Evolutionary conservation across 768 basidiomycete species (phyloP).

Genomic region (Saitozyma sp.): DNA sequence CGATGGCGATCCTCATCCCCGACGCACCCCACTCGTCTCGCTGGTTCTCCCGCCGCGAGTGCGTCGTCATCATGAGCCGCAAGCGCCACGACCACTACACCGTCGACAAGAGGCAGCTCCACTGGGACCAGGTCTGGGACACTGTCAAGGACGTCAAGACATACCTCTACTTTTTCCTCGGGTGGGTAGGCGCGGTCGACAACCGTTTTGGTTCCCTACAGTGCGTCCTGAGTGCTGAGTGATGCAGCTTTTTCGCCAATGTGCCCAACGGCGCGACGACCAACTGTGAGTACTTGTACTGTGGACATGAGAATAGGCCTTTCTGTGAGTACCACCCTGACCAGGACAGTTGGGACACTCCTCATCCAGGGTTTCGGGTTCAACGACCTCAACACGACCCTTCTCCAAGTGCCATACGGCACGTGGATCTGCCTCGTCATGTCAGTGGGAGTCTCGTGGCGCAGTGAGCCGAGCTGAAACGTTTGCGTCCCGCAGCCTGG

Average conservation of each 20-base stretch:
- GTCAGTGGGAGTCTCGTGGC: background rate
- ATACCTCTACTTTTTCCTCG: conserved; percentile 50
- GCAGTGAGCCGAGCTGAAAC: background rate
- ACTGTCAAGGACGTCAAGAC: conserved; percentile 41
- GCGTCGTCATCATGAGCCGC: conserved; percentile 45
- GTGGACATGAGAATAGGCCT: background rate
- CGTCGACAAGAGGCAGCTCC: conserved; percentile 43
- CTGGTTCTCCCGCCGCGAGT: conserved; percentile 45
- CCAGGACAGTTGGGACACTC: conserved; percentile 25
- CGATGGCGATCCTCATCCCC: conserved; percentile 44
- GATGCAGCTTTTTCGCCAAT: conserved; percentile 35
- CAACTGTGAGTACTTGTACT: conserved; percentile 17
- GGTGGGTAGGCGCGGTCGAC: background rate
- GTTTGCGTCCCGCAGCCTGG: background rate
- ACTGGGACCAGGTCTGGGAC: conserved; percentile 40
- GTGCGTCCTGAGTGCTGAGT: too few relatives aligned
- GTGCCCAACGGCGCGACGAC: conserved; percentile 44
- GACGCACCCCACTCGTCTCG: conserved; percentile 41
- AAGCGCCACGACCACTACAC: conserved; percentile 49
- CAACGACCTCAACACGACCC: conserved; percentile 23
- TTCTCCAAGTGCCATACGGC: conserved; percentile 41
- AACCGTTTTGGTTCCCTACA: too few relatives aligned
- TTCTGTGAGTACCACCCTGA: too few relatives aligned
- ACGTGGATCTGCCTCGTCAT: conserved; percentile 36
- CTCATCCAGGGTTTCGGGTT: conserved; percentile 36